A percentile compares a stretch with the other conserved stretches of the same genome.
phyloP scores from a whole-genome alignment of 768 basidiomycete species.

The Agrocybe praecox region DNA sequence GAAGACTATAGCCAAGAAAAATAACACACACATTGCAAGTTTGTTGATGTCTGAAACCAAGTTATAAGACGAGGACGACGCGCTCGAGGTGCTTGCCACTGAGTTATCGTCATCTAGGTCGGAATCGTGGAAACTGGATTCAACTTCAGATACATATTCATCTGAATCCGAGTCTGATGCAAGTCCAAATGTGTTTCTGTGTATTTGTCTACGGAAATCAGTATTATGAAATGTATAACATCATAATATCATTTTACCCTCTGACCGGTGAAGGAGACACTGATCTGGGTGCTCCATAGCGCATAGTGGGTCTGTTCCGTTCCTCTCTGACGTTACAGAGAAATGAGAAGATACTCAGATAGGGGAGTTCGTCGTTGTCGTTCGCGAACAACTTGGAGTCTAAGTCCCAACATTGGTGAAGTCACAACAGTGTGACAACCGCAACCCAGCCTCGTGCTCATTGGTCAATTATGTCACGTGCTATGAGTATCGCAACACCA shows the following conservation, averaged over 20 bases:
- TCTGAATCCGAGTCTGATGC: conserved; percentile 49
- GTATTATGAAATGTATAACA: conserved; percentile 1
- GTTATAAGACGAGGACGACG: conserved; percentile 18
- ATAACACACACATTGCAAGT: conserved; percentile 18
- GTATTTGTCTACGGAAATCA: conserved; percentile 16
- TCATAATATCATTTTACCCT: conserved; percentile 27
- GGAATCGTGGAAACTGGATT: conserved; percentile 35
- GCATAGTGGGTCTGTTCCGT: background rate
- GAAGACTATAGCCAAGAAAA: background rate
- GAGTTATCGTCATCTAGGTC: conserved; percentile 30
- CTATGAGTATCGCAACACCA: no score
- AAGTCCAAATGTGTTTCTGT: conserved; percentile 51
- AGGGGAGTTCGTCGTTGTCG: no score
- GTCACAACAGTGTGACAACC: no score
- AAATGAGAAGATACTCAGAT: no score
- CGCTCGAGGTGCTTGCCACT: conserved; percentile 20
- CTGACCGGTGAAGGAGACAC: conserved; percentile 50
- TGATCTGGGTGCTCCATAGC: conserved; percentile 46
- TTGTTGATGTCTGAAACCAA: conserved; percentile 20
- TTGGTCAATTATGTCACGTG: no score
- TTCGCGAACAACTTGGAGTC: no score
- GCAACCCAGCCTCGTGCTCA: no score
- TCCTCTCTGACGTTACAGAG: no score
- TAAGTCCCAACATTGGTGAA: no score
- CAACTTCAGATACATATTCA: conserved; percentile 31